Base-by-base conservation (phyloP, 495 filamentous ascomycete species). In the Schizothecium vesticola region DNA sequence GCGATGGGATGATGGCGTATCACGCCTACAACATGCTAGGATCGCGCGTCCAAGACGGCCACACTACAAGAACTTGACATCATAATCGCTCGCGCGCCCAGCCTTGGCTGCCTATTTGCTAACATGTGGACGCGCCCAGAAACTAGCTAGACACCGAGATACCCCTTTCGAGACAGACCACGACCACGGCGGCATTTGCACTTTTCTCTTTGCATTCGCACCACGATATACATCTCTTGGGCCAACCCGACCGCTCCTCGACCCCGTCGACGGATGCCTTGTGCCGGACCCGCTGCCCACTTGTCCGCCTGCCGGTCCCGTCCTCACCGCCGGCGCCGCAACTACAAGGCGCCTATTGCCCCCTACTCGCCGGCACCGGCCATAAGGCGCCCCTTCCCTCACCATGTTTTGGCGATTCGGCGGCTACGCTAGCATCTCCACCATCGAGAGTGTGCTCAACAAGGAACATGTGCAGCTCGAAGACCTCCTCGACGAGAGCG, bases 371-470 rank as follows among this genome's bases (percentile, higher is more conserved):
- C 66, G 79, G 80, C 65, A 77, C 80, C 69, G 76, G 67, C 81
- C 78, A 74, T 82, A 83, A 73, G 68, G 65, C 60, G 51, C 56
- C 61, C 55, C 61, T 43, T 69, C 65, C 72, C 71, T 77, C 90
- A 92, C 79, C 81, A 97, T 97, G 94, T 97, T 97, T 80, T 97
- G 94, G 94, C 89, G 93, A 79, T 97, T 97, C 83, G 94, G 96
- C 83, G 93, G 93, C 78, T 98, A 98, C 86, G 92, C 94, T 80
- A 96, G 91, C 84, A 89, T 96, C 82, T 97, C 94, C 74, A 91
- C 93, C 72, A 90, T 99, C 79, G 96, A 98, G 80, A 93, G 88
- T 72, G 90, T 98, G 72, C 93, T 99, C 73, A 95, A 98, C 70
- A 96, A 96, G 80, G 88, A 91, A 70, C 90, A 97, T 80, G 91